Conservation (phyloP, 805 yeast genomes). For the Grigorovia jiainica region DNA sequence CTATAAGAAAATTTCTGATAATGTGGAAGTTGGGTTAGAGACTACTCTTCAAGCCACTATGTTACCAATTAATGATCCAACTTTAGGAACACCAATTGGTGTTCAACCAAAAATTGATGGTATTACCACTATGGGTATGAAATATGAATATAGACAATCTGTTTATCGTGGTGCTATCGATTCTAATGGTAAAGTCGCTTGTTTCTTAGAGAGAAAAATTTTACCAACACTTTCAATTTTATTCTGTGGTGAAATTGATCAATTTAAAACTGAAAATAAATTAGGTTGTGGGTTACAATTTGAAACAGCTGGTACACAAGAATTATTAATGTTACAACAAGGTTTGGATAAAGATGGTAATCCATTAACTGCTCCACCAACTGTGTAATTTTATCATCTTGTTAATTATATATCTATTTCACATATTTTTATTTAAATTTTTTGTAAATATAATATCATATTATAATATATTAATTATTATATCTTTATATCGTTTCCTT, state of each 20-base stretch:
- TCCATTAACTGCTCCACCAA: slow-evolving; percentile 64
- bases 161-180: slow-evolving; percentile 93
- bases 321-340: slow-evolving; percentile 83
- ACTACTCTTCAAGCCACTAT: slow-evolving; percentile 70
- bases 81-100: slow-evolving; percentile 72
- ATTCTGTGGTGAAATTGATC: slow-evolving; percentile 91
- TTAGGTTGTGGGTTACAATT: slow-evolving; percentile 92
- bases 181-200: slow-evolving; percentile 81
- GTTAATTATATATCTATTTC: not conserved
- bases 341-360: slow-evolving; percentile 81
- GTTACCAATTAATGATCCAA: slow-evolving; percentile 62
- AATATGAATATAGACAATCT: slow-evolving; percentile 94
- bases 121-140: slow-evolving; percentile 88
- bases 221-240: slow-evolving; percentile 83
- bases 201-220: slow-evolving; percentile 86
- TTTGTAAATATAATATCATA: slow-evolving; percentile 1
- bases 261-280: slow-evolving; percentile 64
- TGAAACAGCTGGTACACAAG: slow-evolving; percentile 92
- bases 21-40: slow-evolving; percentile 92
- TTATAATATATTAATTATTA: slow-evolving; percentile 22
- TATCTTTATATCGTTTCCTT: too few species aligned
- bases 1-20: slow-evolving; percentile 89
- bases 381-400: not conserved
- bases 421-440: not conserved
- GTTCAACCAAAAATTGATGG: slow-evolving; percentile 84